Evolutionary conservation across 2,329 filamentous ascomycete species (phyloP), one percentile per base, ranked within the genome.

Genomic region (Pestalotiopsis sp.): DNA sequence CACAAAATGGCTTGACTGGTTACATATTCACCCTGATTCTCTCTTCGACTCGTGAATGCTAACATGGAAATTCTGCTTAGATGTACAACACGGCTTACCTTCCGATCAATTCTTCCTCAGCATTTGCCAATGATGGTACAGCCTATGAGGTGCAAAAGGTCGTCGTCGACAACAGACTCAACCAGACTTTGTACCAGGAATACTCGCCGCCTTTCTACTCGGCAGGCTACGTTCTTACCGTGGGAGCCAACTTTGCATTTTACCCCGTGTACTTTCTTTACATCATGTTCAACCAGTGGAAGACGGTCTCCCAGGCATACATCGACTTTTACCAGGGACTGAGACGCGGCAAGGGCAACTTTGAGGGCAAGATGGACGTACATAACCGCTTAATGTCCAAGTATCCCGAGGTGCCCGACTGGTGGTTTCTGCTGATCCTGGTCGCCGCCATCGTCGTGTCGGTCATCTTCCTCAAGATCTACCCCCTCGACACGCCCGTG

Each of bases 361-460:
- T 83, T 67, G 81, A 80, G 4, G 80, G 78, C 2, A 80, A 81
- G 14, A 81, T 80, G 66, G 83, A 86, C 69, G 72, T 83, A 0
- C 82, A 85, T 52, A 82, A 75, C 2, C 75, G 80, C 0, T 74
- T 83, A 1, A 85, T 86, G 83, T 72, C 76, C 4, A 77, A 75
- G 2, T 86, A 85, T 69, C 75, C 77, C 0, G 84, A 85, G 61
- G 83, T 85, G 0, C 84, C 84, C 0, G 83, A 85, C 68, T 86
- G 83, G 83, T 86, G 83, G 84, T 84, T 83, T 72, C 71, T 84
- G 5, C 39, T 79, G 41, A 82, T 84, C 57, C 76, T 83, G 4
- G 69, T 76, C 23, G 70, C 45, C 57, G 75, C 78, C 66, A 75
- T 81, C 67, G 72, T 80, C 27, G 76, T 81, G 23, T 76, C 78